phyloP scores from a whole-genome alignment of 208 protist species.

The Trypanosomatidae sp. region DNA sequence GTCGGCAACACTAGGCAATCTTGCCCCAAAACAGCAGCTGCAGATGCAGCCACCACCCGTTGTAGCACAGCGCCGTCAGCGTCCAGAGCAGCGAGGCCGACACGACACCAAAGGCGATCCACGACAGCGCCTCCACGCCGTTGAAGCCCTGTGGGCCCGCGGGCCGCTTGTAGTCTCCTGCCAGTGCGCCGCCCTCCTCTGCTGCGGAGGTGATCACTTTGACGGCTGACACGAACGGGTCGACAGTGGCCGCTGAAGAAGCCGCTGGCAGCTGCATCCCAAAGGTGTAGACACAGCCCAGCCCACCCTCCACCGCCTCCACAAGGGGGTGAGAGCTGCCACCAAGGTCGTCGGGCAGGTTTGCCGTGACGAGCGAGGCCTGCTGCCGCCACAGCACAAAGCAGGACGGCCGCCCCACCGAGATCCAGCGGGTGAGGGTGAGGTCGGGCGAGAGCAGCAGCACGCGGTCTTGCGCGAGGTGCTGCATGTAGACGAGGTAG shows the following conservation, averaged over 20 bases:
- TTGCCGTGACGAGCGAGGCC: slow-evolving; percentile 40
- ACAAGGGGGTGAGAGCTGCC: slow-evolving; percentile 40
- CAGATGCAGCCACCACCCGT: slow-evolving; percentile 73
- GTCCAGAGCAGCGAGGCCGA: slow-evolving; percentile 67
- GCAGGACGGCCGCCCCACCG: slow-evolving; percentile 38
- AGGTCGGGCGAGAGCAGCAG: slow-evolving; percentile 60
- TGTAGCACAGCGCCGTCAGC: slow-evolving; percentile 56
- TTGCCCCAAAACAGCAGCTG: slow-evolving; percentile 67
- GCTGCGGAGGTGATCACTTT: slow-evolving; percentile 14
- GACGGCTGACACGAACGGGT: slow-evolving; percentile 19
- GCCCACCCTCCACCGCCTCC: slow-evolving; percentile 58
- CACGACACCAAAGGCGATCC: slow-evolving; percentile 57
- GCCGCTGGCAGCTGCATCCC: slow-evolving; percentile 8
- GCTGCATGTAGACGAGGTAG: slow-evolving; percentile 48
- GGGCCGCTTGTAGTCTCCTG: not conserved
- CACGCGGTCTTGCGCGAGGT: slow-evolving; percentile 35
- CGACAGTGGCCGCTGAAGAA: slow-evolving; percentile 5
- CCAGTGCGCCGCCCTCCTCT: not conserved
- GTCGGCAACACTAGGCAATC: slow-evolving; percentile 10
- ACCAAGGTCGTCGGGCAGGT: slow-evolving; percentile 19
- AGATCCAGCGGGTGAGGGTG: slow-evolving; percentile 48
- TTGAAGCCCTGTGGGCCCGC: slow-evolving; percentile 26
- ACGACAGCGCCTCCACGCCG: slow-evolving; percentile 59
- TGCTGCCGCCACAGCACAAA: slow-evolving; percentile 35
- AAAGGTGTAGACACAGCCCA: slow-evolving; percentile 56